Evolutionary conservation across 2,329 filamentous ascomycete species (phyloP).

Genomic region (Xylaria sp.): DNA sequence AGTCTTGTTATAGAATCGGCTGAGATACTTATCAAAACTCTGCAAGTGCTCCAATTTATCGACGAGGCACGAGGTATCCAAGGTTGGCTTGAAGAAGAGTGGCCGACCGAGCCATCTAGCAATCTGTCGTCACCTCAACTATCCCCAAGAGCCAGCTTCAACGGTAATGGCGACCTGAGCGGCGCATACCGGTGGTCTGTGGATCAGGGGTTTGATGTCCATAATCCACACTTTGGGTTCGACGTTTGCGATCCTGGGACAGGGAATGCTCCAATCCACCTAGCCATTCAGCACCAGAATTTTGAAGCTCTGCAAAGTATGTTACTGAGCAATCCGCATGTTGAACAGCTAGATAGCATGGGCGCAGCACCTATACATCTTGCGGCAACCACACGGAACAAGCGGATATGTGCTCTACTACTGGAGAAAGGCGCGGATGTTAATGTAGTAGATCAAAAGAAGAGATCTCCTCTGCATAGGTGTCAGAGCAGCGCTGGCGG

Average conservation of each 20-base stretch:
- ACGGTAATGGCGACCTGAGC: constrained; percentile 23
- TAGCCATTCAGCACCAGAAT: constrained; percentile 42
- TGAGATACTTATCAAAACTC: constrained; percentile 41
- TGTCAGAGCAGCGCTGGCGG: constrained; percentile 45
- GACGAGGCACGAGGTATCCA: constrained; percentile 46
- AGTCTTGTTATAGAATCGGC: constrained; percentile 43
- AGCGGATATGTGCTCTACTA: constrained; percentile 44
- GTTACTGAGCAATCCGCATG: constrained; percentile 39
- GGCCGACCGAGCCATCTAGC: constrained; percentile 9
- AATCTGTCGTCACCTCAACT: constrained; percentile 4
- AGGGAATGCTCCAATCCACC: constrained; percentile 44
- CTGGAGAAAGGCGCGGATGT: constrained; percentile 44
- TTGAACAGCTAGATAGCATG: constrained; percentile 41
- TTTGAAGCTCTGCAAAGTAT: constrained; percentile 45
- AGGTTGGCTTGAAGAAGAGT: constrained; percentile 40
- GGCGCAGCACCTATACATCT: constrained; percentile 46
- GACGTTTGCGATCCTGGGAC: constrained; percentile 38
- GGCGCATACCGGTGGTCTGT: constrained; percentile 45
- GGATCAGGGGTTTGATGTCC: constrained; percentile 45
- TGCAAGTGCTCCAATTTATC: constrained; percentile 40
- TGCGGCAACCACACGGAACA: constrained; percentile 48
- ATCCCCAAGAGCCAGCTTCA: constrained; percentile 20
- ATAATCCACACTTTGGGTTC: constrained; percentile 43
- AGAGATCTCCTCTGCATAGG: constrained; percentile 44
- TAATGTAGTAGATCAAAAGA: constrained; percentile 43